These are phyloP conservation scores for Melampsora larici-populina DNA, from an alignment of 1,284 basidiomycete species.

Conservation along the genomic window DNA sequence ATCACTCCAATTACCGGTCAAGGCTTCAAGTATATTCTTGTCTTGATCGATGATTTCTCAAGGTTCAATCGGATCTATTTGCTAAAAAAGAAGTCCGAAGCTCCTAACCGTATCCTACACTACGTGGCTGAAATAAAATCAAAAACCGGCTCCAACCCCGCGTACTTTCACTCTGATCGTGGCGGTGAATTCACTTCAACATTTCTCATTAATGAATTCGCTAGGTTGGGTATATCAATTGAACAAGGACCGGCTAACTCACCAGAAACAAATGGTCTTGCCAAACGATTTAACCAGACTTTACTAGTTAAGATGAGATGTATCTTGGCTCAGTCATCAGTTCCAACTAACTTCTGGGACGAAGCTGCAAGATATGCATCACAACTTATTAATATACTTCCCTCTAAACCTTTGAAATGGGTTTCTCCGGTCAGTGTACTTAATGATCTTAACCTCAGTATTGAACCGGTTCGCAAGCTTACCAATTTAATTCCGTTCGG, in stretches of 20 bases:
- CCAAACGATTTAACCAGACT: constrained; percentile 19
- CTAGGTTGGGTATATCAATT: neutral
- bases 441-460: neutral
- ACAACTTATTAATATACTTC: too few species aligned
- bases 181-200: too few species aligned
- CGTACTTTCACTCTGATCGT: too few species aligned
- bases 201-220: too few species aligned
- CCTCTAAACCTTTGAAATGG: constrained; percentile 18
- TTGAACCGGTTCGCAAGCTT: constrained; percentile 14
- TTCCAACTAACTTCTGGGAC: too few species aligned
- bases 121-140: too few species aligned
- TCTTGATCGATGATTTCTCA: constrained; percentile 12
- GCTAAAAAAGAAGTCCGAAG: neutral
- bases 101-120: neutral
- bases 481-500: constrained; percentile 18
- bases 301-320: too few species aligned
- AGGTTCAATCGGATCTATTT: constrained; percentile 20
- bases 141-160: too few species aligned
- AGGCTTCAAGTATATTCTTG: neutral
- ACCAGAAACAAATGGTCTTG: constrained; percentile 7
- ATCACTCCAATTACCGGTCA: neutral
- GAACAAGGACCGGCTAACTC: constrained; percentile 15
- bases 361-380: too few species aligned
- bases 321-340: constrained; percentile 1
- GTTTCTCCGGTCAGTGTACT: constrained; percentile 7